These are phyloP conservation scores for Pezicula radicicola DNA, from an alignment of 2,329 filamentous ascomycete genomes.

Conservation along the genomic window DNA sequence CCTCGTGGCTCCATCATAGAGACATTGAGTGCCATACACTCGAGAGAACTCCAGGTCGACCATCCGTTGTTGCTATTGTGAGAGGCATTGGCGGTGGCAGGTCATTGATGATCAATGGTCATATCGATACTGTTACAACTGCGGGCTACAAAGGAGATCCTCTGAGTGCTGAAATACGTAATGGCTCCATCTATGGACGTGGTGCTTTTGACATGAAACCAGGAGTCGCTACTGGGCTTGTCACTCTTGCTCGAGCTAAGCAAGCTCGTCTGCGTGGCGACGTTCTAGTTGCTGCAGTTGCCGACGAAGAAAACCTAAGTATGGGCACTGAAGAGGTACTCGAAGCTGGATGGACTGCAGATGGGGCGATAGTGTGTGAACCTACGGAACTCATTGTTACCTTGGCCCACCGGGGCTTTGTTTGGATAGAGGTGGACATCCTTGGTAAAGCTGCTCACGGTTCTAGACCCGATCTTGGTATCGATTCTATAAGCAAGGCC, in stretches of 20 bases:
- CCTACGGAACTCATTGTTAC: conserved; percentile 41
- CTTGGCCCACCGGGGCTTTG: conserved; percentile 49
- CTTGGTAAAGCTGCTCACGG: conserved; percentile 40
- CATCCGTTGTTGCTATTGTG: conserved; percentile 46
- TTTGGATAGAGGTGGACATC: conserved; percentile 40
- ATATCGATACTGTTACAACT: conserved; percentile 10
- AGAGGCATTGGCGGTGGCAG: conserved; percentile 36
- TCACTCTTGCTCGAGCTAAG: conserved; percentile 36
- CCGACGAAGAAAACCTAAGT: conserved; percentile 49
- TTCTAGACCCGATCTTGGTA: conserved; percentile 38
- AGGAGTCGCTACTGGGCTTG: conserved; percentile 28
- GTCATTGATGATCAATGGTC: conserved; percentile 8
- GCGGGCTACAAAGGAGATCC: conserved; percentile 6
- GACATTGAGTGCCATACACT: conserved; percentile 41
- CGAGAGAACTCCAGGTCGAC: conserved; percentile 42
- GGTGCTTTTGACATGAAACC: conserved; percentile 7
- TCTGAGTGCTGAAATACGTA: conserved; percentile 4
- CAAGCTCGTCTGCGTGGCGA: conserved; percentile 38
- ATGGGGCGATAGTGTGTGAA: conserved; percentile 48
- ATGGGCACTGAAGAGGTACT: conserved; percentile 49
- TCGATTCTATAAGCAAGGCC: conserved; percentile 47
- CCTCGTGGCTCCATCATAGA: conserved; percentile 49
- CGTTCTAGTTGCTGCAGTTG: conserved; percentile 49
- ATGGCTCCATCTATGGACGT: conserved; percentile 5
- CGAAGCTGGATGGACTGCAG: conserved; percentile 48